Evolutionary conservation across 140 eudicot species (phyloP).

Genomic region (Ambrosia hybrid): DNA sequence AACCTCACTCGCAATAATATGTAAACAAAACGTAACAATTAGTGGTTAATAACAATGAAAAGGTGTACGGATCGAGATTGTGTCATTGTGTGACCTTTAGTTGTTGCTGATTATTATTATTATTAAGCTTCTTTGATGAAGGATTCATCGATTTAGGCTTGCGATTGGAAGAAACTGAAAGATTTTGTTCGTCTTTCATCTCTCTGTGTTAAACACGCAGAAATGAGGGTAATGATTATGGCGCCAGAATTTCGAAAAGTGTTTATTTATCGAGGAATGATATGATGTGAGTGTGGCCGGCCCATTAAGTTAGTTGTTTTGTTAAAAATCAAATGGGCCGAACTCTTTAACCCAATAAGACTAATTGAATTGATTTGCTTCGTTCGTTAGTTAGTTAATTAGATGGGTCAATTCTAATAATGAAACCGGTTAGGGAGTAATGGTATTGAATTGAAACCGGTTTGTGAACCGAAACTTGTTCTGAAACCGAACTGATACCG

Average conservation of each 20-base stretch:
- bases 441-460: no score
- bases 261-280: neutral
- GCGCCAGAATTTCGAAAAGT: neutral
- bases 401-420: no score
- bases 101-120: neutral
- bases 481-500: no score
- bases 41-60: neutral
- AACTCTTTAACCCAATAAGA: neutral
- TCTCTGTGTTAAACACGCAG: neutral
- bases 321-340: neutral
- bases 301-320: neutral
- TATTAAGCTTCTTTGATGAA: conserved; percentile 28
- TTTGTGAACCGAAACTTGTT: no score
- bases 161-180: conserved; percentile 23
- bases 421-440: no score
- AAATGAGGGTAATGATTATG: no score
- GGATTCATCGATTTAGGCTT: conserved; percentile 23
- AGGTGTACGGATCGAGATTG: conserved; percentile 8
- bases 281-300: neutral
- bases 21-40: neutral
- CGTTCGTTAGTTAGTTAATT: no score
- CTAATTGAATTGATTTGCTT: no score
- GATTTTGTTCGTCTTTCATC: conserved; percentile 19
- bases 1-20: neutral
- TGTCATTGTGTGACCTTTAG: conserved; percentile 32